Evolutionary conservation across 2,329 filamentous ascomycete genomes (phyloP), one percentile per base, ranked within the genome.

Genomic region (Chalaropsis ovoidea): DNA sequence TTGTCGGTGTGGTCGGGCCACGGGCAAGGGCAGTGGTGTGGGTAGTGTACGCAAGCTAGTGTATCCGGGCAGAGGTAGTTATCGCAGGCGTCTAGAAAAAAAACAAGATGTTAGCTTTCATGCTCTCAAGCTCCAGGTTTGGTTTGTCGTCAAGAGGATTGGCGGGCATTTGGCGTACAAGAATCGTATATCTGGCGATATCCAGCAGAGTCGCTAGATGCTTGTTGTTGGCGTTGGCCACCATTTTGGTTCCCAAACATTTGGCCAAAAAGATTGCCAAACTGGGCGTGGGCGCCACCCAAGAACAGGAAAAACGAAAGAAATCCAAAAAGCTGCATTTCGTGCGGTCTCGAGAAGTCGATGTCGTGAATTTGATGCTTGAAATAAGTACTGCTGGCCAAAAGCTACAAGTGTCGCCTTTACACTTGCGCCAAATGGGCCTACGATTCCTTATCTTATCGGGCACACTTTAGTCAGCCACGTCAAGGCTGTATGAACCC

Each of bases 181-280:
- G 78, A 78, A 41, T 86, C 82, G 73, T 89, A 90, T 67, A 83
- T 82, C 68, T 82, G 77, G 71, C 85, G 86, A 75, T 96, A 97
- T 79, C 89, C 87, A 27, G 79, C 78, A 15, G 89, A 88, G 76
- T 97, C 93, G 72, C 89, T 95, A 1, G 89, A 83, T 35, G 88
- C 89, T 74, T 96, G 94, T 72, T 90, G 87, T 31, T 84, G 83
- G 70, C 86, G 80, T 65, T 84, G 82, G 61, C 45, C 56, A n/a
- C 56, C 58, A 58, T 73, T 74, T 62, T 67, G 65, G 70, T 83
- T 83, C 71, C 85, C 82, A 75, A 99, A 97, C 90, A 97, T 96
- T 72, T 97, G 90, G 75, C 96, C 92, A 77, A 97, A 99, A 82
- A 99, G 96, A 73, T 90, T 88, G 75, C 97, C 97, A 77, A 97